Conservation (phyloP, 495 filamentous ascomycete species). For the Podospora sp. region DNA sequence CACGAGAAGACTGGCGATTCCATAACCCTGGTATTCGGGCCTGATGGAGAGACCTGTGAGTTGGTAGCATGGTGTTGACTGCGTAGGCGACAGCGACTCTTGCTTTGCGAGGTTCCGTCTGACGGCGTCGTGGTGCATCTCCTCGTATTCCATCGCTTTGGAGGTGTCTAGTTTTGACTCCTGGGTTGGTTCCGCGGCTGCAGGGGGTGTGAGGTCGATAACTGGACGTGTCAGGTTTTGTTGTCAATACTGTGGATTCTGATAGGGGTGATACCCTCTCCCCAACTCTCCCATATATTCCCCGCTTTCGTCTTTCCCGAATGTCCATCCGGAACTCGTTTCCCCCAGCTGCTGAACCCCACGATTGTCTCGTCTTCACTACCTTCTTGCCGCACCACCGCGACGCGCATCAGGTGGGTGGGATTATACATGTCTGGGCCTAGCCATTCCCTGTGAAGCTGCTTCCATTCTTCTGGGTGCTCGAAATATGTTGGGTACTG, state of each 20-base stretch:
- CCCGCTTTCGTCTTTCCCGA: not conserved
- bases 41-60: not conserved
- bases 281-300: not conserved
- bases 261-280: not conserved
- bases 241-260: not conserved
- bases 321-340: not conserved
- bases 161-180: not conserved
- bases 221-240: too few species aligned
- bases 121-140: not conserved
- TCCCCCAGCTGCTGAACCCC: slow-evolving; percentile 7
- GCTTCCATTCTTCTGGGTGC: not conserved
- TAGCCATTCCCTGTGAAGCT: not conserved
- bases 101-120: not conserved
- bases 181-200: not conserved
- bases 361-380: not conserved
- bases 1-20: slow-evolving; percentile 3
- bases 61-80: not conserved
- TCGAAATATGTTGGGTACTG: not conserved
- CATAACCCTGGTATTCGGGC: not conserved
- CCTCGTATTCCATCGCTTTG: not conserved
- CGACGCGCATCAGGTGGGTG: not conserved
- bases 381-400: not conserved
- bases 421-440: not conserved
- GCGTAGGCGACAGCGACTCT: not conserved
- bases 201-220: not conserved